Evolutionary conservation across 176 grass and related monocot genomes (phyloP), one percentile per base, ranked within the genome.

Genomic region (Aegilops bicornis): DNA sequence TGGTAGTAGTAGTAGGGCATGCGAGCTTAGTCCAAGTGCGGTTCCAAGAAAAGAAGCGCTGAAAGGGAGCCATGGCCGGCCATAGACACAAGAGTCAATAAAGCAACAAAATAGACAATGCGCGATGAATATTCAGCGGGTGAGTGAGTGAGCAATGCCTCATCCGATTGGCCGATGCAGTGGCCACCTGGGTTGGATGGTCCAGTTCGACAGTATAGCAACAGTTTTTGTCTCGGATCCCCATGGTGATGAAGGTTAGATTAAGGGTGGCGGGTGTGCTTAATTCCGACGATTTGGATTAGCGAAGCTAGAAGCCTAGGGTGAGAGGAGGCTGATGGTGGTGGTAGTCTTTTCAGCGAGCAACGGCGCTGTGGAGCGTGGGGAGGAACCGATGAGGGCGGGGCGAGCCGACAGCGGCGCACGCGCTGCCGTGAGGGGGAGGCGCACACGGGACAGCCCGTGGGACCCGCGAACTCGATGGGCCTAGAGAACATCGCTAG

Each of bases 401-500:
- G 24, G 73, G 45, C 17, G 56, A 59, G 56, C 56, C 56, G 56
- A 22, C 56, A 59, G 56, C 40, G 50, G 17, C 25, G 90, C 90
- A 91, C 90, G 82, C 90, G 90, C 86, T 85, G 90, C 90, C 86
- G 86, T 50, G 40, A 64, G 64, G 25, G 20, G 58, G 78, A 85
- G 77, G 82, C 29, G 86, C 86, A 78, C 54, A 59, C 82, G 30
- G 85, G 61, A 37, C 89, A 81, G 77, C 23, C 40, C 82, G 70
- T 22, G 89, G 89, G 86, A 23, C 86, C 89, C 71, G 31, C 77
- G 8, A n/a, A 9, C 4, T 50, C 68, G 16, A 60, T 52, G 85
- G 89, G 77, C 85, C 89, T 84, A 70, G 62, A n/a, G 23, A 60
- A 69, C 64, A 81, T 47, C 64, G 17, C 29, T 42, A 17, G 36